Percentiles rank a stretch among this genome's conserved stretches.
These are phyloP conservation scores for Chaetomiaceae sp. DNA, from an alignment of 2,329 filamentous ascomycete species.

Conservation along the genomic window DNA sequence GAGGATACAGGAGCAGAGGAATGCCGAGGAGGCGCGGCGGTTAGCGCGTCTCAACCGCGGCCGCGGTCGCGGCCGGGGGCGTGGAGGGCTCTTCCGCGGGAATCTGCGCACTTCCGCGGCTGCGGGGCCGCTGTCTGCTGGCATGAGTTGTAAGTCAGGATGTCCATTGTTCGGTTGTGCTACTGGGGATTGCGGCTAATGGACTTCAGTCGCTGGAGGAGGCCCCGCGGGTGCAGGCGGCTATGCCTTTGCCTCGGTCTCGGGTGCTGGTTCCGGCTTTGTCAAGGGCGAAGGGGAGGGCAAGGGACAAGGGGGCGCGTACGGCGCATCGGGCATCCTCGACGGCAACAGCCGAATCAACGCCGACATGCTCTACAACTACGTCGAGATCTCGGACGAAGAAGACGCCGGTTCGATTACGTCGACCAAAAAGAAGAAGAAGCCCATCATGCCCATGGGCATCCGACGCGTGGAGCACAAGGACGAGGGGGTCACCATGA, in stretches of 20 bases:
- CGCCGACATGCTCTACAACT: constrained; percentile 48
- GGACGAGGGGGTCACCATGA: constrained; percentile 47
- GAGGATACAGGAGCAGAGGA: constrained; percentile 26
- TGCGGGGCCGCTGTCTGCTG: constrained; percentile 32
- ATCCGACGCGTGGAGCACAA: constrained; percentile 50
- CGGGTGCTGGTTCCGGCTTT: constrained; percentile 6
- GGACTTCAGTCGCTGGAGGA: constrained; percentile 8
- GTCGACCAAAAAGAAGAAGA: constrained; percentile 30
- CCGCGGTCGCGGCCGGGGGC: constrained; percentile 27
- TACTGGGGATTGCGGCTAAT: constrained; percentile 2
- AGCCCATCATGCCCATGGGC: constrained; percentile 45
- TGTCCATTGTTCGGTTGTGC: not conserved
- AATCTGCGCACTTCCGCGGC: constrained; percentile 28
- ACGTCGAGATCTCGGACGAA: constrained; percentile 32
- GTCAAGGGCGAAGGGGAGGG: constrained; percentile 15
- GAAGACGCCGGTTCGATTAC: constrained; percentile 33
- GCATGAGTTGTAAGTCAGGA: constrained; percentile 18
- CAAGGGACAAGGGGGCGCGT: constrained; percentile 9
- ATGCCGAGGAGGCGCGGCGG: constrained; percentile 28
- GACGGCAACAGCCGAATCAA: constrained; percentile 49
- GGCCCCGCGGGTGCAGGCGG: constrained; percentile 24
- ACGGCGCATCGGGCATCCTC: constrained; percentile 13
- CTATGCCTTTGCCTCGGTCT: constrained; percentile 12
- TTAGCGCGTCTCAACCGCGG: constrained; percentile 23
- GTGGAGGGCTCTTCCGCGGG: constrained; percentile 27